Percentiles rank a stretch among this genome's conserved stretches.
Evolutionary conservation across 2,329 filamentous ascomycete genomes (phyloP).

Genomic region (Pseudopyrenochaeta lycopersici): DNA sequence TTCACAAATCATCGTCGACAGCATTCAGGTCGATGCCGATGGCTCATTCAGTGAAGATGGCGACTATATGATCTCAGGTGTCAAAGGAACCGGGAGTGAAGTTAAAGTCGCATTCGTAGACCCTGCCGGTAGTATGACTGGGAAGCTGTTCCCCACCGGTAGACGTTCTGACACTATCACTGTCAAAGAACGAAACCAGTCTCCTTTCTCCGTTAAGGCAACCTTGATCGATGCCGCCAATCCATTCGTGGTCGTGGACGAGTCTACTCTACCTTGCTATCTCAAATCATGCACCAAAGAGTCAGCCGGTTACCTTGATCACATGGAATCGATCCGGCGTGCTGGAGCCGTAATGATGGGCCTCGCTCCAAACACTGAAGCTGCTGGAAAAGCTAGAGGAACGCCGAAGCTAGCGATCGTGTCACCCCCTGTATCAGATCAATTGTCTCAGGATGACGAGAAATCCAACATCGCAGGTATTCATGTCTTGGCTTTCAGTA

Average conservation of each 20-base stretch:
- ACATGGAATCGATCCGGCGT: constrained; percentile 65
- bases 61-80: constrained; percentile 69
- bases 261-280: constrained; percentile 60
- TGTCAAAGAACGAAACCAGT: constrained; percentile 21
- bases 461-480: constrained; percentile 19
- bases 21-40: constrained; percentile 59
- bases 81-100: constrained; percentile 65
- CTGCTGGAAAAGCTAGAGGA: constrained; percentile 54
- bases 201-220: constrained; percentile 52
- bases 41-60: constrained; percentile 55
- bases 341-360: constrained; percentile 68
- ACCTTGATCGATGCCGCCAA: constrained; percentile 71
- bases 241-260: constrained; percentile 68
- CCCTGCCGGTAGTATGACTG: constrained; percentile 70
- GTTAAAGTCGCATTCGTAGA: constrained; percentile 69
- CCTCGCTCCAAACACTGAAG: constrained; percentile 54
- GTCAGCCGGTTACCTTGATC: constrained; percentile 54
- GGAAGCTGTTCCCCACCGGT: constrained; percentile 67
- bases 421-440: constrained; percentile 33
- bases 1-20: constrained; percentile 65
- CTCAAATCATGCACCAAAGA: constrained; percentile 56
- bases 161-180: constrained; percentile 59
- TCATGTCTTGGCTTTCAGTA: constrained; percentile 37
- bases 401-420: constrained; percentile 70
- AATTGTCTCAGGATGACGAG: not conserved